A percentile compares a stretch with the other conserved stretches of the same genome.
These are phyloP conservation scores for Rhododendron mucronatum DNA, from an alignment of 148 eudicot genomes.

Conservation along the genomic window DNA sequence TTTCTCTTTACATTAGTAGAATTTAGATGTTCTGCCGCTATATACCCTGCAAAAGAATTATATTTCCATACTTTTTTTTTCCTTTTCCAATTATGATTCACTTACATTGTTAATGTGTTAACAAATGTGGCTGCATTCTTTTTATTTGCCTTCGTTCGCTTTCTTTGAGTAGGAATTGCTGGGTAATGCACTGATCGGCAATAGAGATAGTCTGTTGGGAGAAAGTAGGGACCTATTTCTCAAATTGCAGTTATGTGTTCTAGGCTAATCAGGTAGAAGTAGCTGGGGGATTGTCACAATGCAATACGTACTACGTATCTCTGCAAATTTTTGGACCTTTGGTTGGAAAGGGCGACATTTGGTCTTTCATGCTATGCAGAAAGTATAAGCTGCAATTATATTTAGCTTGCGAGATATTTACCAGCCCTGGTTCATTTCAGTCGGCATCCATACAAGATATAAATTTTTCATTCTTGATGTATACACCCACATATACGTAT, in stretches of 20 bases:
- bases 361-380: background rate
- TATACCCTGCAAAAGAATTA: background rate
- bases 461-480: background rate
- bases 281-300: background rate
- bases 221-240: background rate
- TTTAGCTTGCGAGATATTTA: background rate
- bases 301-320: background rate
- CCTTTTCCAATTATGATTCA: no score
- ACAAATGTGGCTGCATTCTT: background rate
- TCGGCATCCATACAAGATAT: background rate
- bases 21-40: background rate
- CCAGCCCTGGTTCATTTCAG: background rate
- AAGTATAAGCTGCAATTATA: background rate
- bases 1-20: background rate
- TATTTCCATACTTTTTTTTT: background rate
- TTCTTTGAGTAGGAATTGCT: background rate
- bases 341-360: background rate
- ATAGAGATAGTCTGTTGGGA: background rate
- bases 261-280: background rate
- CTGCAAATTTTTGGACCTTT: constrained; percentile 6
- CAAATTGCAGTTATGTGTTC: background rate
- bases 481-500: background rate
- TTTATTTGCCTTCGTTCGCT: background rate
- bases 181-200: background rate
- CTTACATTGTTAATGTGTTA: background rate